Base-by-base conservation (phyloP, 1,139 yeast species). In the Pichia sp. region DNA sequence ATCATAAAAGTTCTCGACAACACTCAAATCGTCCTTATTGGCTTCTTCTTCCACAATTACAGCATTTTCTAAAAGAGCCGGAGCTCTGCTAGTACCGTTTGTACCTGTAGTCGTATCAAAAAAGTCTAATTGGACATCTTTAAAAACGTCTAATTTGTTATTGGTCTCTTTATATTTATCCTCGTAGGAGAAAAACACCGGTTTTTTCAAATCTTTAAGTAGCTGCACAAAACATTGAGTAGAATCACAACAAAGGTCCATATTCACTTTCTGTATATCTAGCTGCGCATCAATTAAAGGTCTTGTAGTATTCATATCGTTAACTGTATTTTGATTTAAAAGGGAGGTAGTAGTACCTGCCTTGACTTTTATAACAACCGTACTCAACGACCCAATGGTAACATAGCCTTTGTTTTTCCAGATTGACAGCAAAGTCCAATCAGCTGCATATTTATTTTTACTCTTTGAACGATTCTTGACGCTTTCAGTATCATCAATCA, bases 201-300 rank as follows among this genome's bases (percentile, higher is more conserved):
- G 92, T 11, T 81, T 80, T 62, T 86, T 88, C 64, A 90, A 72
- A 62, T 90, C 96, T 59, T 81, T 84, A 13, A 86, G 59, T 23
- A 88, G 65, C 61, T 87, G 95, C 2, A 81, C 61, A 45, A 90
- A 70, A 6, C 92, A 81, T 64, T 88, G 86, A 0, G 84, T 77
- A 0, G 97, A 89, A 68, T 92, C 98, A 0, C 97, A 93, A 71
- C 97, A 90, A 1, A 90, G 63, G 43, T 85, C 84, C 1, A 86
- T 52, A 30, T 74, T 76, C 2, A 54, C 32, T 6, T 51, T 53
- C 29, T 51, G 54, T 2, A 56, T 19, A 45, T 52, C 49, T 13
- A 56, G 8, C 31, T 48, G 54, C 5, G 54, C 30, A 36, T 53
- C 58, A 45, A 56, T 16, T 23, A 80, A 65, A 13, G 75, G 73